phyloP scores from a whole-genome alignment of 2,329 filamentous ascomycete species.

The Penicillium verrucosum region DNA sequence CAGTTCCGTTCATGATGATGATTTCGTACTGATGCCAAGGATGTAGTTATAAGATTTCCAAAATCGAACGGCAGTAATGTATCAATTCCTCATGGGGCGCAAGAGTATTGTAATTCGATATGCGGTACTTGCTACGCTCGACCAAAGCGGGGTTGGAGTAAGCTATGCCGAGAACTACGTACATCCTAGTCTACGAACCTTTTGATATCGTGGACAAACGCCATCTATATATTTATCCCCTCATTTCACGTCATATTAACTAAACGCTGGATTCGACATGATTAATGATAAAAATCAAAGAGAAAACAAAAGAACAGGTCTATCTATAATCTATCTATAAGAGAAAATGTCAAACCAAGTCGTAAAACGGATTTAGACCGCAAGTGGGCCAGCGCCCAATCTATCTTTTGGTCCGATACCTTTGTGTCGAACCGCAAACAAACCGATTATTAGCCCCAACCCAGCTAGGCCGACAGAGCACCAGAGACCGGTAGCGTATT shows the following conservation, averaged over 20 bases:
- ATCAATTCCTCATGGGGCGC: neutral
- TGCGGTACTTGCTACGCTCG: neutral
- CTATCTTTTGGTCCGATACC: slow-evolving; percentile 22
- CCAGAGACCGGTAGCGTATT: slow-evolving; percentile 44
- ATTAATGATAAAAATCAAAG: neutral
- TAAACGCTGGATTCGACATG: neutral
- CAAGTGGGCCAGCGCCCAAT: slow-evolving; percentile 14
- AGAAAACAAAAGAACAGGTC: neutral
- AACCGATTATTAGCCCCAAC: slow-evolving; percentile 29
- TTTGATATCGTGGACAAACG: neutral
- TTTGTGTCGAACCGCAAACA: slow-evolving; percentile 19
- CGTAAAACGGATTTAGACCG: slow-evolving; percentile 7
- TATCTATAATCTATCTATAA: neutral
- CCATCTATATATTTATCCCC: neutral
- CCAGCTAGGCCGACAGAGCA: slow-evolving; percentile 43
- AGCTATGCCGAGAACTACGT: neutral
- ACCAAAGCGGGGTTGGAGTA: neutral
- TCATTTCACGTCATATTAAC: neutral
- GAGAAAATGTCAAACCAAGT: neutral
- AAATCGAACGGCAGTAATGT: neutral
- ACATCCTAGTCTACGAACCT: neutral
- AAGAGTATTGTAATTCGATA: neutral
- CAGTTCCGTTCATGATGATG: neutral
- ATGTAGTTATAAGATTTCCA: neutral
- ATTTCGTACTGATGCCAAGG: neutral